Conservation (phyloP, 2,329 filamentous ascomycete genomes). For the Paracoccidioides brasiliensis region DNA sequence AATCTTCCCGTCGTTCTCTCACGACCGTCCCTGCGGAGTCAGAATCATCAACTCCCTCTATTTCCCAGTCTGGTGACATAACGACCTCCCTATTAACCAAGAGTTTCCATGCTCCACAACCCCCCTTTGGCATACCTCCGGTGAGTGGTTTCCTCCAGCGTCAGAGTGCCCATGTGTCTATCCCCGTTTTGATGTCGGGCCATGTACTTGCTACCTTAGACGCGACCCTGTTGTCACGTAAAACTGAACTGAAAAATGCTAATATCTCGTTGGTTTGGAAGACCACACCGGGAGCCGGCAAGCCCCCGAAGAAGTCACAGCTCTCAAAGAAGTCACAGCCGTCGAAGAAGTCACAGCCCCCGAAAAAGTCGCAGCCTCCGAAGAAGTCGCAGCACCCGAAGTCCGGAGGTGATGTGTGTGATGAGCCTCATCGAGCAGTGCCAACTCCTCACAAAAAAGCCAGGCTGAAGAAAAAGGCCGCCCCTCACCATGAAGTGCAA, state of each 20-base stretch:
- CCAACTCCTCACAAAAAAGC: neutral
- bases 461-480: too few relatives aligned
- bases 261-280: neutral
- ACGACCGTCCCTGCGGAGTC: conserved; percentile 3
- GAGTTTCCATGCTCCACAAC: too few relatives aligned
- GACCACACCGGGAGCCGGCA: neutral
- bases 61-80: too few relatives aligned
- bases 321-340: neutral
- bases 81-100: too few relatives aligned
- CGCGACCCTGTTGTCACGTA: neutral
- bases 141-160: too few relatives aligned
- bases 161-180: neutral
- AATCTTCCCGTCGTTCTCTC: conserved; percentile 14
- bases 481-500: too few relatives aligned
- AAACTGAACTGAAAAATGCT: neutral
- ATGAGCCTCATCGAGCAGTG: too few relatives aligned
- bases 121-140: too few relatives aligned
- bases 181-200: neutral
- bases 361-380: too few relatives aligned
- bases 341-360: neutral
- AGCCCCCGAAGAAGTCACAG: neutral
- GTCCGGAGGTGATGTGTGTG: too few relatives aligned
- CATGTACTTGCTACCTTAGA: neutral
- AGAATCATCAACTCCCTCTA: neutral
- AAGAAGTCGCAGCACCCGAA: too few relatives aligned